Conservation (phyloP, 2,329 filamentous ascomycete genomes). For the Aspergillus neotritici region DNA sequence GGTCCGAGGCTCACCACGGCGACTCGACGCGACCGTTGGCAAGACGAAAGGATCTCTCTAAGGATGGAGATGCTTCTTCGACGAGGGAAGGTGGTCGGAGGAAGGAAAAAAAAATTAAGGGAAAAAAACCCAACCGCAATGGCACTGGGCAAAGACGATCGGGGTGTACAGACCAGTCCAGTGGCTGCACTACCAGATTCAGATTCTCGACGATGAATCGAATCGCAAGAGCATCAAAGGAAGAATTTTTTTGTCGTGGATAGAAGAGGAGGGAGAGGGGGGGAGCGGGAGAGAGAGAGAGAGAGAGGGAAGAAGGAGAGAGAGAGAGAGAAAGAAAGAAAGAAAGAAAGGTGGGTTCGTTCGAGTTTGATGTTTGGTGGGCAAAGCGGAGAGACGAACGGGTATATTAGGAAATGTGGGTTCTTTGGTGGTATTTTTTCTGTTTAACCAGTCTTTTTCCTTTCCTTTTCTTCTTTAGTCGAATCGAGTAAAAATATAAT, state of each 20-base stretch:
- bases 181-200: slow-evolving; percentile 39
- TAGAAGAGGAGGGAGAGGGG: slow-evolving; percentile 12
- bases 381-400: slow-evolving; percentile 15
- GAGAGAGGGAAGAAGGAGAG: slow-evolving; percentile 7
- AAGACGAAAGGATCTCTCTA: slow-evolving; percentile 18
- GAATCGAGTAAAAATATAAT: too few species aligned
- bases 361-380: slow-evolving; percentile 1
- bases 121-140: slow-evolving; percentile 24
- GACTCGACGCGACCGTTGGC: too few species aligned
- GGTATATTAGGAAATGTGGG: slow-evolving; percentile 15
- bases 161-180: slow-evolving; percentile 41
- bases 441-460: slow-evolving; percentile 6
- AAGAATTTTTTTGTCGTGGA: slow-evolving; percentile 5
- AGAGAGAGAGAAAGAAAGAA: slow-evolving; percentile 8
- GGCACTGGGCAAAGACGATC: slow-evolving; percentile 28
- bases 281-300: slow-evolving; percentile 14
- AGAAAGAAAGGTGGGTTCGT: slow-evolving; percentile 4
- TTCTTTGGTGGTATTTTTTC: slow-evolving; percentile 12
- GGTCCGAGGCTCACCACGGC: not conserved
- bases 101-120: slow-evolving; percentile 10
- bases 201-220: slow-evolving; percentile 20
- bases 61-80: slow-evolving; percentile 10
- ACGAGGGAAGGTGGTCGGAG: too few species aligned
- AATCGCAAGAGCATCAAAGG: slow-evolving; percentile 23
- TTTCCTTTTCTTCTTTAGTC: slow-evolving; percentile 4